Conservation (phyloP, 352 stramenopile species). For the Phytophthora tentaculata region DNA sequence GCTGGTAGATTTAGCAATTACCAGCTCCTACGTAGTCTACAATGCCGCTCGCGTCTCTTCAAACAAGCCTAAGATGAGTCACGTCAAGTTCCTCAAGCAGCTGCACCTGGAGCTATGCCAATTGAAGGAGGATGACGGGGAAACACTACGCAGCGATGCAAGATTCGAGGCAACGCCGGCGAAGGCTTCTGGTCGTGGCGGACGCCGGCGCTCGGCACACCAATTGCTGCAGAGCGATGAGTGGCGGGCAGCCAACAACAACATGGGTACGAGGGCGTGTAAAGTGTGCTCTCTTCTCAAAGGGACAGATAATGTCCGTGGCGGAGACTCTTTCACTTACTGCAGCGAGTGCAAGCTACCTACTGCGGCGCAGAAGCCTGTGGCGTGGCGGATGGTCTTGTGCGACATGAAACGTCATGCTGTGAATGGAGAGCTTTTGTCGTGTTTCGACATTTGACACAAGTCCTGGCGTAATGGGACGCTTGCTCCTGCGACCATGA, state of each 20-base stretch:
- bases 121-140: neutral
- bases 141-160: neutral
- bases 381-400: neutral
- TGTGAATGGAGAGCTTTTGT: neutral
- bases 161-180: neutral
- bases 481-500: neutral
- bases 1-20: neutral
- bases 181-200: too few species aligned
- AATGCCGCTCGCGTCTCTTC: neutral
- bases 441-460: slow-evolving; percentile 19
- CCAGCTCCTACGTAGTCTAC: neutral
- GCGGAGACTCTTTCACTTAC: neutral
- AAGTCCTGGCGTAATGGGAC: slow-evolving; percentile 4
- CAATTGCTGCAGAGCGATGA: neutral
- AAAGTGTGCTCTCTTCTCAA: slow-evolving; percentile 1
- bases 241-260: neutral
- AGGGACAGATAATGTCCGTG: neutral
- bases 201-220: too few species aligned
- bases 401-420: neutral
- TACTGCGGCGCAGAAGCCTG: neutral
- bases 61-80: neutral
- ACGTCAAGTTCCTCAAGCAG: neutral
- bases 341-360: neutral
- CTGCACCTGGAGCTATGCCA: neutral
- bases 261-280: neutral